These are phyloP conservation scores for Elsinoe fawcettii DNA, from an alignment of 2,329 filamentous ascomycete genomes.

Conservation along the genomic window DNA sequence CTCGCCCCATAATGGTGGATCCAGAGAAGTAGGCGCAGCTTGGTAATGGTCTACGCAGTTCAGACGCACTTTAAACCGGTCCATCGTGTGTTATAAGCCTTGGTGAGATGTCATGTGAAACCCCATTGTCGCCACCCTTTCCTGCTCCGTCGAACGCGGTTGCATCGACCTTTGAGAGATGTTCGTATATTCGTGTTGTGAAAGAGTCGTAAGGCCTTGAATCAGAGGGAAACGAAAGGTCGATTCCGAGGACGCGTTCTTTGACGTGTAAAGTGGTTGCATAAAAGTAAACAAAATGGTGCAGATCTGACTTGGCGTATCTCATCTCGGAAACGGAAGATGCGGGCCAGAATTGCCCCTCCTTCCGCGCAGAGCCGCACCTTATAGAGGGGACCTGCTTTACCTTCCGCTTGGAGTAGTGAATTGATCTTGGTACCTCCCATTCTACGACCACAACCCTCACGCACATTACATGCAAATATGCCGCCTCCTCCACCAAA, in stretches of 20 bases:
- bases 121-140: background rate
- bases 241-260: background rate
- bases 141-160: background rate
- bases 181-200: background rate
- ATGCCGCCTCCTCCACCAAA: conserved; percentile 50
- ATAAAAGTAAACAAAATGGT: conserved; percentile 1
- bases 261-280: conserved; percentile 8
- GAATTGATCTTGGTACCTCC: background rate
- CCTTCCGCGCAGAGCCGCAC: background rate
- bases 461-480: too few relatives aligned
- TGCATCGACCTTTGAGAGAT: background rate
- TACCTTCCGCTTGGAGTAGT: background rate
- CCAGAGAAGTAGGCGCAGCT: conserved; percentile 66
- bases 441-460: too few relatives aligned
- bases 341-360: background rate
- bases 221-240: too few relatives aligned
- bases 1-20: conserved; percentile 57
- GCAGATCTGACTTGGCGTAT: background rate
- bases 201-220: too few relatives aligned
- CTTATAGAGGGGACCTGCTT: background rate
- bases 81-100: conserved; percentile 15
- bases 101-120: background rate
- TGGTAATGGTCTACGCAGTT: conserved; percentile 98
- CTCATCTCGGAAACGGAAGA: background rate
- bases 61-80: conserved; percentile 71